Conservation (phyloP, 83 land plant genomes). For the Thuja plicata region DNA sequence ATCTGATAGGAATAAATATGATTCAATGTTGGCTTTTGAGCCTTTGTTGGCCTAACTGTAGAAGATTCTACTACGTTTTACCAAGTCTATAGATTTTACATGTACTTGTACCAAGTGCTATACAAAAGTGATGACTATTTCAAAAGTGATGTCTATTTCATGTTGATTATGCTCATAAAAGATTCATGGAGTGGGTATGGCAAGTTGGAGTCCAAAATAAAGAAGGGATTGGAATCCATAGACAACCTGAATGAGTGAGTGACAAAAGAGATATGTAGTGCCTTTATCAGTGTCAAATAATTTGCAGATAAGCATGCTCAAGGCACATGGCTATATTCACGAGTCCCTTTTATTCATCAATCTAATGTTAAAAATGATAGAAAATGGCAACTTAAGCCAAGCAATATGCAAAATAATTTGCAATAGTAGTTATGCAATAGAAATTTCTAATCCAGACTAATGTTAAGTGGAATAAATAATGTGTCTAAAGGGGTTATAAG, state of each 20-base stretch:
- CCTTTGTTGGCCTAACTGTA: background rate
- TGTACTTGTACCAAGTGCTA: background rate
- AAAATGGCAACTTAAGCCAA: background rate
- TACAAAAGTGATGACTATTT: too few species aligned
- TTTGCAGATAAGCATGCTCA: background rate
- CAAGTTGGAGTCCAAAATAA: background rate
- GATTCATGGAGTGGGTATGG: background rate
- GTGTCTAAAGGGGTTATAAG: background rate
- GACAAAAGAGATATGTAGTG: background rate
- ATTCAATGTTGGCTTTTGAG: background rate
- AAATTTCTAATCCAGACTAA: too few species aligned
- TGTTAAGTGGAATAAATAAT: background rate
- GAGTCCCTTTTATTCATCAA: background rate
- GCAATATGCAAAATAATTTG: too few species aligned
- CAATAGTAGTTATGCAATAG: too few species aligned
- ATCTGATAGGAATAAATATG: background rate
- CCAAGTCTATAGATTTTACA: background rate
- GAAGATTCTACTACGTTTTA: background rate
- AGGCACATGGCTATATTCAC: background rate
- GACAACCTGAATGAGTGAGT: background rate
- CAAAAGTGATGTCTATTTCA: background rate
- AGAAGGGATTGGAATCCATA: background rate
- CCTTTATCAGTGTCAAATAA: background rate
- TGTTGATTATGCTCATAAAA: background rate
- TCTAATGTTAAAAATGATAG: background rate